Percentiles rank a stretch among this genome's conserved stretches.
These are phyloP conservation scores for Punica granatum DNA, from an alignment of 345 rosid species.

Conservation along the genomic window DNA sequence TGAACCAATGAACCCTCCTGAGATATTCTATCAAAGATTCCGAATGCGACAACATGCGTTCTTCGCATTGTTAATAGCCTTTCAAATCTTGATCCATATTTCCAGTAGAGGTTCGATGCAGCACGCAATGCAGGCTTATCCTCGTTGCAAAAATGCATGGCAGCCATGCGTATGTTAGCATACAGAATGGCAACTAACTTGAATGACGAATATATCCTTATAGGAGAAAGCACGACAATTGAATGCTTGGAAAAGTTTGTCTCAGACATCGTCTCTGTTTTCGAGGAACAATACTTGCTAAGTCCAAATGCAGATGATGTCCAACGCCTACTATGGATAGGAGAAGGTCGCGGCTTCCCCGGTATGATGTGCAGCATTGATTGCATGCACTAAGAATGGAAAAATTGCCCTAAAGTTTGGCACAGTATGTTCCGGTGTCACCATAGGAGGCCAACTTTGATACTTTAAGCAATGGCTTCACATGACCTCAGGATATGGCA, in stretches of 20 bases:
- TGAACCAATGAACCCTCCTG: not conserved
- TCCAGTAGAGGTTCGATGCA: too few relatives aligned
- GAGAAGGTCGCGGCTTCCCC: too few relatives aligned
- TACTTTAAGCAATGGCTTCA: not conserved
- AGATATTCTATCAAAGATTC: too few relatives aligned
- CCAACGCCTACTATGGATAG: too few relatives aligned
- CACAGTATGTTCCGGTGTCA: too few relatives aligned
- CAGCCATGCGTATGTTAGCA: not conserved
- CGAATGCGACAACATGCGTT: not conserved
- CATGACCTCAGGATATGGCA: too few relatives aligned
- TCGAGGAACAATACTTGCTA: not conserved
- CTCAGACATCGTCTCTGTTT: not conserved
- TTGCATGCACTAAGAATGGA: too few relatives aligned
- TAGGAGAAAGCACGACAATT: not conserved
- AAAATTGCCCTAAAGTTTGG: too few relatives aligned
- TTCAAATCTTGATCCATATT: too few relatives aligned
- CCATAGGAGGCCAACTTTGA: not conserved
- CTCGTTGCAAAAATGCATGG: not conserved
- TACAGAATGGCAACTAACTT: not conserved
- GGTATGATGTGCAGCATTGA: too few relatives aligned
- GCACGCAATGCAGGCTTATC: not conserved
- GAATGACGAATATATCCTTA: not conserved
- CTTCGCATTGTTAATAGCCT: not conserved
- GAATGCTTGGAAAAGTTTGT: not conserved
- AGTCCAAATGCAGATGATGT: too few relatives aligned